Base-by-base conservation (phyloP, 192 early-diverging fungal genomes). In the Coemansia asiatica region DNA sequence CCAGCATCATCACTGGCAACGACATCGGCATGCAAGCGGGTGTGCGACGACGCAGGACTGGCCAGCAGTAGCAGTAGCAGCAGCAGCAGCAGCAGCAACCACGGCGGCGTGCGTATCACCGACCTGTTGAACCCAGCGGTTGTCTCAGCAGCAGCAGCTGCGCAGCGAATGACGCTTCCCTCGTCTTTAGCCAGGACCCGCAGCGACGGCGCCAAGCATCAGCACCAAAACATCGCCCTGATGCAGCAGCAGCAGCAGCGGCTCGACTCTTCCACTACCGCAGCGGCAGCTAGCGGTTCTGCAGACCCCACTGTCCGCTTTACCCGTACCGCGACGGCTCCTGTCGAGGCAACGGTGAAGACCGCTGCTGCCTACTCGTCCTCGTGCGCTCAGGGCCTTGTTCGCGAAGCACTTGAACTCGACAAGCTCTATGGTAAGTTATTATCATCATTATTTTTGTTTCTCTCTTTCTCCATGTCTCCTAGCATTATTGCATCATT, bases 381-480 rank as follows among this genome's bases (percentile, higher is more conserved):
- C 29, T 21, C 49, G 25, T 61, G 68, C 55, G 68, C 69, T 21
- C 72, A 69, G 40, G 73, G 73, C 10, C 66, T 81, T 13, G 69
- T 81, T 35, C 72, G 79, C 40, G 79, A 81, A 26, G 79, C 79
- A 15, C 67, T 81, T 4, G 73, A 75, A 44, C 79, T 81, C 46
- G 79, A 81, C 64, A 81, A 75, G 67, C 73, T 81, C 48, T 81
- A 75, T 47, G 79, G 79, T 81, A 81, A 81, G 79, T 69, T 12
- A 6, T 27, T n/a, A n/a, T n/a, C n/a, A n/a, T n/a, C n/a, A n/a
- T n/a, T n/a, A n/a, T n/a, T n/a, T n/a, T n/a, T n/a, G n/a, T n/a
- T n/a, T n/a, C n/a, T n/a, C n/a, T n/a, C n/a, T n/a, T n/a, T n/a
- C n/a, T n/a, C n/a, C n/a, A n/a, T n/a, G n/a, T n/a, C n/a, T n/a